phyloP scores from a whole-genome alignment of 164 flowering plant species.

The Protea cynaroides region DNA sequence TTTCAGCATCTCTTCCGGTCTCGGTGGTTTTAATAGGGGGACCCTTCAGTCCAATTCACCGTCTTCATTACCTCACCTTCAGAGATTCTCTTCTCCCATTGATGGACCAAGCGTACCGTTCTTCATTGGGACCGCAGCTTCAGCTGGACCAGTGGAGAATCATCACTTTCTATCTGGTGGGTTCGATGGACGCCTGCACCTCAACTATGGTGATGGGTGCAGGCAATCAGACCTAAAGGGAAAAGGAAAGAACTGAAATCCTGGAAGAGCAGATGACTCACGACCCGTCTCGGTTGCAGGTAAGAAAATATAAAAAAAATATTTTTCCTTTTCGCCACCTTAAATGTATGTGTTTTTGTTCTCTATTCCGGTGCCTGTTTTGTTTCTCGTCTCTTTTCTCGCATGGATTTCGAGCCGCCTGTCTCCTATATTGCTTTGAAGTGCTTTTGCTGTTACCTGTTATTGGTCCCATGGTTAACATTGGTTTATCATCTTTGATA shows the following conservation, averaged over 20 bases:
- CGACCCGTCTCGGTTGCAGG: background rate
- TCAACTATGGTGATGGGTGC: slow-evolving; percentile 53
- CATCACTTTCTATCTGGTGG: slow-evolving; percentile 68
- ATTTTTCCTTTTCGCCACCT: background rate
- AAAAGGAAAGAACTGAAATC: slow-evolving; percentile 57
- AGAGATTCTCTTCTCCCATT: slow-evolving; percentile 55
- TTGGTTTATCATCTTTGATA: background rate
- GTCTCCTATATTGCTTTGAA: background rate
- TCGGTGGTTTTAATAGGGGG: slow-evolving; percentile 89
- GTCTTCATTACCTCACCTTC: slow-evolving; percentile 56
- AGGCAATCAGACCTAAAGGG: slow-evolving; percentile 71
- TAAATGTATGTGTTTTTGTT: background rate
- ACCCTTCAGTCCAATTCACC: slow-evolving; percentile 99
- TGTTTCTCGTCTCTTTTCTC: background rate
- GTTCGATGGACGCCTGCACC: slow-evolving; percentile 67
- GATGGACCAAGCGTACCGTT: slow-evolving; percentile 58
- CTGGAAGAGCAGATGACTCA: background rate
- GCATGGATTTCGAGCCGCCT: background rate
- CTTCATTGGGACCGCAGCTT: slow-evolving; percentile 41
- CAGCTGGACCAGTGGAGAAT: slow-evolving; percentile 33
- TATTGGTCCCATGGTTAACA: background rate
- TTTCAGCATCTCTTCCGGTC: slow-evolving; percentile 60
- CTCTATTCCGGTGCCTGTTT: background rate
- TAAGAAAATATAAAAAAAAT: background rate
- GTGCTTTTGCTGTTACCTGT: background rate